Evolutionary conservation across 2,329 filamentous ascomycete species (phyloP), one percentile per base, ranked within the genome.

Genomic region (Sporothrix inflata): DNA sequence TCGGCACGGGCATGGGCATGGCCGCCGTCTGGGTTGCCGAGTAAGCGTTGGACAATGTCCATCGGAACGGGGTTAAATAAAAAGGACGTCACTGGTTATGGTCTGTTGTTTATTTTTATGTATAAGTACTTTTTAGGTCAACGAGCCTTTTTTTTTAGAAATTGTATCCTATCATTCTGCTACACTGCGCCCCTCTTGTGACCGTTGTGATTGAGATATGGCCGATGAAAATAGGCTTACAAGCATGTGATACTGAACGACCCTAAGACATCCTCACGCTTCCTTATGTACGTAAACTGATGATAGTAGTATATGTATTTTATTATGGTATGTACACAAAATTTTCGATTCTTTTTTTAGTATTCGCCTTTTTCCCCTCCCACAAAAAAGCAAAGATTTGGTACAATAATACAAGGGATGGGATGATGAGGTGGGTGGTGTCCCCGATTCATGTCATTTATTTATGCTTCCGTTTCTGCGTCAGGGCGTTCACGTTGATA

Each of bases 1-100:
- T 98, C 67, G 96, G 95, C 69, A 98, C 95, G 2, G 95, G 94
- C 70, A 98, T 98, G 96, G 95, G 95, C 69, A 97, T 98, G 94
- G 94, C 94, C 72, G 94, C 94, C 74, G 91, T 98, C 73, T 98
- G 94, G 94, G 94, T 98, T 76, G 93, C 94, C 3, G 94, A 97
- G 86, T 97, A 93, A 34, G 30, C 24, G 30, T 19, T 67, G 51
- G 21, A 3, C 7, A 16, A 16, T 40, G 16, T 42, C 12, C 5
- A 16, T 21, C n/a, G 38, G n/a, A 45, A 8, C 27, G 38, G 60
- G 60, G 47, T n/a, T 34, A 24, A 42, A 40, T 9, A 42, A 69
- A 57, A 55, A 61, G 63, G 61, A 66, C 63, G 21, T 49, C 12
- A n/a, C 49, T 65, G 24, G 24, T 24, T n/a, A n/a, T n/a, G 40